A percentile compares a stretch with the other conserved stretches of the same genome.
Evolutionary conservation across 2,329 filamentous ascomycete species (phyloP).

Genomic region (Pyrenophora teres): DNA sequence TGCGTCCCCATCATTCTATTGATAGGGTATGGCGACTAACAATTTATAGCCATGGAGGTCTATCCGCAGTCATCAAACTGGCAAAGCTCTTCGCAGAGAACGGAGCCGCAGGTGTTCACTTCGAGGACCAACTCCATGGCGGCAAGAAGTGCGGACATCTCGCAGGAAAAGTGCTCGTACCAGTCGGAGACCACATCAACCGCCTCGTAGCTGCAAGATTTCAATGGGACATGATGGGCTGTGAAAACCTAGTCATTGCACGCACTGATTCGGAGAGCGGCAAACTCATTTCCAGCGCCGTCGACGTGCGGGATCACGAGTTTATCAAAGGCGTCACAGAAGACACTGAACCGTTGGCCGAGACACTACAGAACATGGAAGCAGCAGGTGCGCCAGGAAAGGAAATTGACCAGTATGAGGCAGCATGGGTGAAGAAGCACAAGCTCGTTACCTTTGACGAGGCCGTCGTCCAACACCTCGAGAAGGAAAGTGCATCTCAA

Average conservation of each 20-base stretch:
- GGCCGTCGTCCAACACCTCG: conserved; percentile 77
- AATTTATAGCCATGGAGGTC: conserved; percentile 75
- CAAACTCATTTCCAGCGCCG: conserved; percentile 83
- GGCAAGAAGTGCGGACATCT: conserved; percentile 98
- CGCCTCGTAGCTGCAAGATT: conserved; percentile 88
- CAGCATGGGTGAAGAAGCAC: conserved; percentile 84
- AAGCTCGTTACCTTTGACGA: conserved; percentile 91
- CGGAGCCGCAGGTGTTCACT: conserved; percentile 93
- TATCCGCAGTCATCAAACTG: conserved; percentile 91
- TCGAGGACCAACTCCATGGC: conserved; percentile 96
- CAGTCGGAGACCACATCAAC: conserved; percentile 94
- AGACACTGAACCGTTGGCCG: conserved; percentile 78
- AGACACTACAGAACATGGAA: conserved; percentile 91
- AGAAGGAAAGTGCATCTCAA: conserved; percentile 66
- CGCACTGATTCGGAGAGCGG: conserved; percentile 95
- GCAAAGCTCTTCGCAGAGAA: conserved; percentile 98
- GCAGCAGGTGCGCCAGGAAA: conserved; percentile 72
- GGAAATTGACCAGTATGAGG: conserved; percentile 86
- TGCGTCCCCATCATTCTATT: conserved; percentile 26
- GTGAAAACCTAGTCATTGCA: conserved; percentile 91
- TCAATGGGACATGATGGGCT: conserved; percentile 98
- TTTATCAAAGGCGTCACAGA: conserved; percentile 90
- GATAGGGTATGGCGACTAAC: conserved; percentile 14
- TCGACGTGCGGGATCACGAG: conserved; percentile 94
- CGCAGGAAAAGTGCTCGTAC: conserved; percentile 93